Conservation (phyloP, 192 early-diverging fungal genomes). For the Spinellus fusiger region DNA sequence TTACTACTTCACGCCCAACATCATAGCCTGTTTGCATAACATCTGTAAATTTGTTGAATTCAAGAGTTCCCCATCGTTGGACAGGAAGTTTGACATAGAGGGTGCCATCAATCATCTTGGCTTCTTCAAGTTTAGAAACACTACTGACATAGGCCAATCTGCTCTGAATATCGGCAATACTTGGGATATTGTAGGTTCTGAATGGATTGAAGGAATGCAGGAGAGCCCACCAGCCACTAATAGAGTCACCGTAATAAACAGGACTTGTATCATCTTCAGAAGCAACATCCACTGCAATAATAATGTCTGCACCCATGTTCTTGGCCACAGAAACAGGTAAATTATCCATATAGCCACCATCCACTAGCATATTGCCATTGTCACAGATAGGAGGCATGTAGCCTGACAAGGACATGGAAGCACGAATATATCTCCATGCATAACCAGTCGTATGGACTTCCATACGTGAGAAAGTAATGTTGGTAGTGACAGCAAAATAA, state of each 20-base stretch:
- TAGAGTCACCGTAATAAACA: slow-evolving; percentile 82
- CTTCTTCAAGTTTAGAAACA: slow-evolving; percentile 84
- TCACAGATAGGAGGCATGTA: slow-evolving; percentile 96
- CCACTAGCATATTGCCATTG: slow-evolving; percentile 94
- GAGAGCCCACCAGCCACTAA: slow-evolving; percentile 91
- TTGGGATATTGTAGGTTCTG: slow-evolving; percentile 68
- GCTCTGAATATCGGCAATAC: slow-evolving; percentile 90
- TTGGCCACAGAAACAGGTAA: slow-evolving; percentile 78
- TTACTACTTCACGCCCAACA: slow-evolving; percentile 70
- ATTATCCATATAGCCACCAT: slow-evolving; percentile 98
- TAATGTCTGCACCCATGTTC: slow-evolving; percentile 76
- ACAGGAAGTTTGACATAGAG: slow-evolving; percentile 89
- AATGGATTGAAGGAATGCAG: slow-evolving; percentile 81
- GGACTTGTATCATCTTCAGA: slow-evolving; percentile 90
- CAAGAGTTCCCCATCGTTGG: slow-evolving; percentile 75
- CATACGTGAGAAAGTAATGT: slow-evolving; percentile 93
- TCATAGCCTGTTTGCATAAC: slow-evolving; percentile 84
- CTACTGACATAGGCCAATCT: slow-evolving; percentile 89
- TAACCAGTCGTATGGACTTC: slow-evolving; percentile 90
- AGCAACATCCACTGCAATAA: slow-evolving; percentile 95
- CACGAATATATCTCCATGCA: slow-evolving; percentile 95
- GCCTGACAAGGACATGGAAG: slow-evolving; percentile 95
- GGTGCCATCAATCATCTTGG: slow-evolving; percentile 72
- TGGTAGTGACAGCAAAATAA: slow-evolving; percentile 92
- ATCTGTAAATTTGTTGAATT: slow-evolving; percentile 89